These are phyloP conservation scores for Phlyctochytrium arcticum DNA, from an alignment of 192 early-diverging fungal genomes.

Conservation along the genomic window DNA sequence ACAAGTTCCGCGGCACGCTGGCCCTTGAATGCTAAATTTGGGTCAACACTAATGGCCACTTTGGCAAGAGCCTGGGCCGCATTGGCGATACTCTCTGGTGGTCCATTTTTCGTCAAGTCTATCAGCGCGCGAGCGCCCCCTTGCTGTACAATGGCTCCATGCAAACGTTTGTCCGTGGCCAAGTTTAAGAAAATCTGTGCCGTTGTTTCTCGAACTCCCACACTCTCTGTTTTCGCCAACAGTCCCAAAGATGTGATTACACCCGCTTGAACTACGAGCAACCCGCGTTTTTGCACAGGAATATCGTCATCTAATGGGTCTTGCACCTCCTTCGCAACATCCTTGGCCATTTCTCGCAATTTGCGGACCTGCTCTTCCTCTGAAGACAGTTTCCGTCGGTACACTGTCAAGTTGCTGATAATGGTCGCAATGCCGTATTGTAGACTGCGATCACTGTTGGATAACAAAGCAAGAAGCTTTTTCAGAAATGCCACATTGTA, in stretches of 20 bases:
- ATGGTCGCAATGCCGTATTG: slow-evolving; percentile 74
- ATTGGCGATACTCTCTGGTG: slow-evolving; percentile 24
- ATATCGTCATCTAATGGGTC: slow-evolving; percentile 60
- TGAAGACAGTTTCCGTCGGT: slow-evolving; percentile 61
- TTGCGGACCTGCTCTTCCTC: slow-evolving; percentile 80
- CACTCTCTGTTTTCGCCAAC: slow-evolving; percentile 51
- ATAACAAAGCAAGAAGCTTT: slow-evolving; percentile 48
- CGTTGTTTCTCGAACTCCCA: slow-evolving; percentile 56
- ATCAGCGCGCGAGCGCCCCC: slow-evolving; percentile 68
- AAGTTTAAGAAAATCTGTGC: slow-evolving; percentile 68
- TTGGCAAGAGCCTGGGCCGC: slow-evolving; percentile 86
- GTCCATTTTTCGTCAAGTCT: slow-evolving; percentile 35
- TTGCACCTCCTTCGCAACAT: slow-evolving; percentile 21
- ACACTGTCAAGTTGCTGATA: slow-evolving; percentile 70
- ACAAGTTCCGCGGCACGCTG: slow-evolving; percentile 65
- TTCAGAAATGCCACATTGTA: slow-evolving; percentile 56
- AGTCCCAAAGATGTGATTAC: slow-evolving; percentile 51
- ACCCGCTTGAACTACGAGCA: slow-evolving; percentile 55
- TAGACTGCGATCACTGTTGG: slow-evolving; percentile 45
- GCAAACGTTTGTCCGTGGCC: slow-evolving; percentile 61
- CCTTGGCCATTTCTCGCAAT: slow-evolving; percentile 63
- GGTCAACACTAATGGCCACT: slow-evolving; percentile 87
- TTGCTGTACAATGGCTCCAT: slow-evolving; percentile 79
- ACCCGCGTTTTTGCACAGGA: slow-evolving; percentile 55
- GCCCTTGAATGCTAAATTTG: slow-evolving; percentile 77